Base-by-base conservation (phyloP, 495 filamentous ascomycete species). In the Rhypophila decipiens region DNA sequence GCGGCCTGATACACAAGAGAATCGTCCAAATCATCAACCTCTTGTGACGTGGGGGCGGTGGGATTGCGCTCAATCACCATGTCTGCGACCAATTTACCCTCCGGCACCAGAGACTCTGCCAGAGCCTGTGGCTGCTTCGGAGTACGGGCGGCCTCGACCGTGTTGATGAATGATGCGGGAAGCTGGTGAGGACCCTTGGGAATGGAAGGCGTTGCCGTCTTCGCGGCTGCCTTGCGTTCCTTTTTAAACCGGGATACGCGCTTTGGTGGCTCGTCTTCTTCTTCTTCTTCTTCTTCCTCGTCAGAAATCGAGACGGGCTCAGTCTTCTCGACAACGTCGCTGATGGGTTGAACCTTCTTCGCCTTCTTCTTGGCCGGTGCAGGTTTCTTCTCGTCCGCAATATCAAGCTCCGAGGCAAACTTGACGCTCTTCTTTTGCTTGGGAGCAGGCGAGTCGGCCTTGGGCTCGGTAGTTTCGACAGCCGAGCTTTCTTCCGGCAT, bases 371-470 rank as follows among this genome's bases (percentile, higher is more conserved):
- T 51, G 20, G 65, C 56, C 39, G 77, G 72, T 2, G 11, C 44
- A 18, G 45, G 5, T 9, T 38, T 40, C 7, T 48, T 61, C 10
- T 59, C 64, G 4, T 55, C 62, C 2, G 82, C 77, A 49, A 95
- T 85, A 57, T 96, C 85, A 36, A 95, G 75, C 19, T 80, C 75
- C 20, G 81, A 58, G 3, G 89, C 83, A 63, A 95, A 95, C 42
- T 77, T 70, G 7, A 94, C 87, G 21, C 79, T 79, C 66, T 90
- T 95, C 71, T 86, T 88, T 38, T 50, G 44, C 42, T 22, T 22
- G 15, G 33, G 42, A 18, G 23, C 15, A n/a, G 11, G 20, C 11
- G 21, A 2, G 17, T n/a, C 13, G 20, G 31, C 17, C 38, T 46
- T 13, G 13, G 27, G 27, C 27, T 31, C 27, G 20, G 27, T 10